Evolutionary conservation across 768 basidiomycete genomes (phyloP), one percentile per base, ranked within the genome.

Genomic region (Rhodotorula taiwanensis): DNA sequence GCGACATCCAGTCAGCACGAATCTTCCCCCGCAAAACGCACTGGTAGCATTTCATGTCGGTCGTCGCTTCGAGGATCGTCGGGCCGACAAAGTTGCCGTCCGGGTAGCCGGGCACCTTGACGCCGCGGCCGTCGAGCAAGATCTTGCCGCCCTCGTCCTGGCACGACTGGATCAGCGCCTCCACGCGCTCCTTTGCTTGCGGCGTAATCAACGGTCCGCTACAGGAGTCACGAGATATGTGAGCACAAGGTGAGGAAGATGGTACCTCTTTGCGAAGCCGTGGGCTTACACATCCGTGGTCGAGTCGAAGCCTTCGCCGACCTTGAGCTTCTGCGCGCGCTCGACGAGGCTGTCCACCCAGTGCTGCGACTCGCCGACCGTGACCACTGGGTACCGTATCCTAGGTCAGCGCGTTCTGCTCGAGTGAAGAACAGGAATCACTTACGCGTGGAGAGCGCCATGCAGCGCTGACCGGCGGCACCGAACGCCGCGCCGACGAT

Each of bases 401-500:
- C n/a, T n/a, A n/a, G n/a, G n/a, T n/a, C n/a, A n/a, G n/a, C n/a
- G n/a, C n/a, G n/a, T n/a, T n/a, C n/a, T n/a, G n/a, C n/a, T n/a
- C n/a, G n/a, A n/a, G n/a, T n/a, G n/a, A n/a, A n/a, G n/a, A n/a
- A n/a, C n/a, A n/a, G n/a, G n/a, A n/a, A n/a, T n/a, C 10, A 47
- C 45, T 14, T 9, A 47, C 45, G 87, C 36, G 93, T 90, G 18
- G 91, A 94, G 47, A 94, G 78, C 18, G 91, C 93, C 93, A 95
- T 97, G 78, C 93, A 98, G 60, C 95, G 83, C 75, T 98, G 94
- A 18, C 94, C 94, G 34, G 94, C 94, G 68, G 94, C 94, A 39
- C 94, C 94, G 44, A 95, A 85, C 30, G 94, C 89, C 34, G 93
- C 91, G 77, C 97, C 97, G 76, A 92, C 89, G 34, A 95, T 87